Evolutionary conservation across 73 alveolate species (phyloP).

Genomic region (Paramecium primaurelia): DNA sequence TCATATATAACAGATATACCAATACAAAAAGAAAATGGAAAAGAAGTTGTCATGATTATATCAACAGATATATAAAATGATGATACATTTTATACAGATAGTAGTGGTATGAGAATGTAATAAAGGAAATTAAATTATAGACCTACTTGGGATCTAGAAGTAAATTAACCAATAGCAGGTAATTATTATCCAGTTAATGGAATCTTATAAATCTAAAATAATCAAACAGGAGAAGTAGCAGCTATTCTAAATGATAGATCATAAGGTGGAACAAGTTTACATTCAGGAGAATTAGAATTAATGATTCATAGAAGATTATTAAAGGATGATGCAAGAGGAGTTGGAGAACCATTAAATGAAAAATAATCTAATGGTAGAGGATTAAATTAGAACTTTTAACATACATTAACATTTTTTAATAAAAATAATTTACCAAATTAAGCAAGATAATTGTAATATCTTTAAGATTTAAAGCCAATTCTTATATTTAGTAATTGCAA

Average conservation of each 20-base stretch:
- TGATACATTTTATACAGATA: constrained; percentile 77
- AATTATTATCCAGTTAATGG: constrained; percentile 93
- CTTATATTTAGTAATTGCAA: neutral
- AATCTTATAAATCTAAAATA: constrained; percentile 73
- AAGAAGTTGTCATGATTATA: constrained; percentile 64
- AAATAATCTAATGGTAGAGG: constrained; percentile 61
- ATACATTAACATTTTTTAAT: neutral
- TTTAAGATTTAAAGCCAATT: neutral
- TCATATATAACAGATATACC: constrained; percentile 59
- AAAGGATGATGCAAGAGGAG: constrained; percentile 86
- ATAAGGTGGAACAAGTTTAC: constrained; percentile 83
- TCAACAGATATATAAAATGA: constrained; percentile 55
- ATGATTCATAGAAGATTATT: constrained; percentile 83
- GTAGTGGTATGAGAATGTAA: constrained; percentile 79
- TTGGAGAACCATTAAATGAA: constrained; percentile 82
- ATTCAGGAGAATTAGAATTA: constrained; percentile 79
- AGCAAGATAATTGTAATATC: neutral
- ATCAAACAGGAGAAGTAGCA: constrained; percentile 51
- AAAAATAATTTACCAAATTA: neutral
- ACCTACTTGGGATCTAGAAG: constrained; percentile 72
- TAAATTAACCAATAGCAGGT: constrained; percentile 76
- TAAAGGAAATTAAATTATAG: constrained; percentile 77
- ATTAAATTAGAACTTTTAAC: constrained; percentile 5
- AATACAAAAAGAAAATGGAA: constrained; percentile 52
- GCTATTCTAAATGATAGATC: constrained; percentile 82